A percentile compares a stretch with the other conserved stretches of the same genome.
Evolutionary conservation across 306 rosid species (phyloP).

Genomic region (Cyamopsis tetragonoloba): DNA sequence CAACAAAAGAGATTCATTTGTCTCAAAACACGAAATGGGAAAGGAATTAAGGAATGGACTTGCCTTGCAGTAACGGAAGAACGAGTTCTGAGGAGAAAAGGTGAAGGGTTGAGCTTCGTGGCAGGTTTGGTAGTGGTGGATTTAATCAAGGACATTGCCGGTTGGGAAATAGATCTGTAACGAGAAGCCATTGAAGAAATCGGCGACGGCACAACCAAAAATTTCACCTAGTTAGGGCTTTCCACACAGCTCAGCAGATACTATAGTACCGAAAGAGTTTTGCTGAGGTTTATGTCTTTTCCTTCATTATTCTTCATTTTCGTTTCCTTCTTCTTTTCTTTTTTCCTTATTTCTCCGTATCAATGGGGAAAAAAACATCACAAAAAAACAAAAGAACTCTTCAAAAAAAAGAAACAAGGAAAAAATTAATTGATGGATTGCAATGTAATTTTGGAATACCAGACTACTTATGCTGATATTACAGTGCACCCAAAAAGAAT

Average conservation of each 20-base stretch:
- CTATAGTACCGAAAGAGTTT: constrained; percentile 33
- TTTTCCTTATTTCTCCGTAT: neutral
- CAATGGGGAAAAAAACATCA: too few relatives aligned
- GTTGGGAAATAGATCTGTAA: constrained; percentile 64
- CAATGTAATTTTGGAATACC: too few relatives aligned
- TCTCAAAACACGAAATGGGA: neutral
- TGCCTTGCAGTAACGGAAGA: constrained; percentile 52
- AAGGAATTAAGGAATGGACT: constrained; percentile 5
- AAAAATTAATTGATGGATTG: too few relatives aligned
- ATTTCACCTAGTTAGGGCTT: constrained; percentile 16
- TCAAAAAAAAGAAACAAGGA: too few relatives aligned
- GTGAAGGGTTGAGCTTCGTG: constrained; percentile 29
- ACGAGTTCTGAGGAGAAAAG: constrained; percentile 42
- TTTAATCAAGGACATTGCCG: constrained; percentile 53
- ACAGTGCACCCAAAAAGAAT: too few relatives aligned
- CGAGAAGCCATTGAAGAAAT: constrained; percentile 69
- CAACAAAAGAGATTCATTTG: neutral
- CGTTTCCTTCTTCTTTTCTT: neutral
- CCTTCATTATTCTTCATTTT: neutral
- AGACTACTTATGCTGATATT: too few relatives aligned
- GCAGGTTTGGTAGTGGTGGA: constrained; percentile 47
- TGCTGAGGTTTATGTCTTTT: constrained; percentile 31
- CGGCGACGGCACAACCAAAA: neutral
- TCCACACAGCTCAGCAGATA: neutral
- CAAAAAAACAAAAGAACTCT: too few relatives aligned